Evolutionary conservation across 768 basidiomycete species (phyloP), one percentile per base, ranked within the genome.

Genomic region (Trametes coccinea): DNA sequence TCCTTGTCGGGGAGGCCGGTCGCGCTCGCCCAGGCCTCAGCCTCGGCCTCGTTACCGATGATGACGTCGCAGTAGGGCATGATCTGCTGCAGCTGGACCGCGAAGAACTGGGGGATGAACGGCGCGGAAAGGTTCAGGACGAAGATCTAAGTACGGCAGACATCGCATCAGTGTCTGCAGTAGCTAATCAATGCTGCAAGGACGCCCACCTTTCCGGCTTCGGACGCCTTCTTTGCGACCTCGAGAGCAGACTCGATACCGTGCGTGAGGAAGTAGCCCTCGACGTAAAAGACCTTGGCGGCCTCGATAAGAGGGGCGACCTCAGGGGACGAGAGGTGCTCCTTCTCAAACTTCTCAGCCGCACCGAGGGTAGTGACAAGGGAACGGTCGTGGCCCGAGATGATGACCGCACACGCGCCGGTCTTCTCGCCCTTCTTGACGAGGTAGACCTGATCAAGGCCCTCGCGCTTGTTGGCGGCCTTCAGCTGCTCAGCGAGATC

Each of bases 231-330:
- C 73, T 89, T 86, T 75, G 89, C 86, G 62, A 98, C 77, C 69
- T 88, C 80, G 41, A 92, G 75, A 51, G 85, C 86, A 58, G 84
- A 81, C 57, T 86, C 84, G 59, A 83, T 72, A 47, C 97, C 96
- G 72, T 99, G 96, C 16, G 96, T 96, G 61, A 98, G 83, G 87
- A 99, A 98, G 81, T 89, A 99, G 7, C 96, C 96, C 70, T 94
- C 96, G 62, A 98, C 86, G 79, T 99, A 99, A 81, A 84, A 97
- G 73, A 84, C 83, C 71, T 90, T 88, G 60, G 95, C 96, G 48
- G 78, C 82, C 5, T 91, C 82, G 70, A 98, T 80, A 66, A 94
- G 78, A 34, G 87, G 82, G 30, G 90, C 87, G 65, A 98, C 86
- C 54, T 79, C 75, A 13, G 89, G 81, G 8, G 92, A 88, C 8